These are phyloP conservation scores for Helminthosporium solani DNA, from an alignment of 2,329 filamentous ascomycete genomes.

Conservation along the genomic window DNA sequence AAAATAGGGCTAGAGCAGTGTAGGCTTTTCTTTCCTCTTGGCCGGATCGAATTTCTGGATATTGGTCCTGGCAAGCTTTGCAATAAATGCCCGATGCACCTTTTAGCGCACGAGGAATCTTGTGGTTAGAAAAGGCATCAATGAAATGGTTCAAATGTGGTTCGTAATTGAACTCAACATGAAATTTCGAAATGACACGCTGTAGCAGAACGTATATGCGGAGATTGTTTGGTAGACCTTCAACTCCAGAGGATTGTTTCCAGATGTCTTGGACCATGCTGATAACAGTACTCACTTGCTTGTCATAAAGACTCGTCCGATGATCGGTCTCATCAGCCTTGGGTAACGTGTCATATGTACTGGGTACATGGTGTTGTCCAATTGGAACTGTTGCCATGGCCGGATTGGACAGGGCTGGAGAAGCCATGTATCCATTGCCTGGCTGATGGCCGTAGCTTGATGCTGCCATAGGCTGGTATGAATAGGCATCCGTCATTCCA, in stretches of 20 bases:
- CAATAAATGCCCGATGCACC: slow-evolving; percentile 48
- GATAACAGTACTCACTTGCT: slow-evolving; percentile 46
- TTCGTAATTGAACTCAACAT: slow-evolving; percentile 57
- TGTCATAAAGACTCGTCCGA: slow-evolving; percentile 38
- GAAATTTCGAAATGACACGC: slow-evolving; percentile 61
- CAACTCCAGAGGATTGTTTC: slow-evolving; percentile 60
- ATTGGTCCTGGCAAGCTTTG: slow-evolving; percentile 40
- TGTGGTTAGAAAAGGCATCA: slow-evolving; percentile 46
- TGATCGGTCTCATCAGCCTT: slow-evolving; percentile 26
- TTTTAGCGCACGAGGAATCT: slow-evolving; percentile 46
- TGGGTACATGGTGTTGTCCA: slow-evolving; percentile 20
- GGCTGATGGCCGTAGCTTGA: slow-evolving; percentile 28
- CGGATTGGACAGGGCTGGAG: slow-evolving; percentile 31
- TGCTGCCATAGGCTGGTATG: slow-evolving; percentile 33
- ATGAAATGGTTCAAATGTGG: slow-evolving; percentile 59
- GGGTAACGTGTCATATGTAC: slow-evolving; percentile 16
- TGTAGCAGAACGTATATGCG: slow-evolving; percentile 65
- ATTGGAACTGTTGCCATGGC: slow-evolving; percentile 29
- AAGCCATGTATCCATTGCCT: slow-evolving; percentile 33
- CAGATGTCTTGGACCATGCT: slow-evolving; percentile 62
- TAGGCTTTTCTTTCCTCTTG: slow-evolving; percentile 44
- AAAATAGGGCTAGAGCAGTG: slow-evolving; percentile 56
- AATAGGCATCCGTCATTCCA: slow-evolving; percentile 31
- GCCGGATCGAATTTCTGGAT: slow-evolving; percentile 28
- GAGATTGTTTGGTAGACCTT: slow-evolving; percentile 62